Base-by-base conservation (phyloP, 345 rosid species). In the Isatis tinctoria region DNA sequence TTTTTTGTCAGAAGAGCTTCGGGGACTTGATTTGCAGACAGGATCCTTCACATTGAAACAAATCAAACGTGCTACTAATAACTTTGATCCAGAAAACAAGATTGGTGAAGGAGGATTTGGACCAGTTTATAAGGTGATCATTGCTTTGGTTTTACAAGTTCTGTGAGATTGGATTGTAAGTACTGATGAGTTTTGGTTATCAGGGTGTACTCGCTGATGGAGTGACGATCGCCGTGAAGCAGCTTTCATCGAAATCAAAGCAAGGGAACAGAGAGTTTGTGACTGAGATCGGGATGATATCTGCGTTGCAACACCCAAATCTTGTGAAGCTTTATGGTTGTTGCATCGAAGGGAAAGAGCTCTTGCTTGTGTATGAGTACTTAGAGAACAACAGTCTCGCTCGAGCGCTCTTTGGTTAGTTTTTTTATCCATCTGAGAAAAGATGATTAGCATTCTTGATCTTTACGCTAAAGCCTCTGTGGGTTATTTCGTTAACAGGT, bases 21-120 rank as follows among this genome's bases (percentile, higher is more conserved):
- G 82, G 8, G 87, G 80, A 8, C 80, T 89, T 14, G 94, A 89
- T 73, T 85, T 87, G 36, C 92, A 86, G 68, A 93, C 98, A 13
- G 94, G 96, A 24, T 79, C 76, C 26, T 93, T 90, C 80, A 84
- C 91, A 11, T 60, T 93, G 77, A 80, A 86, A 48, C 94, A 93
- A 80, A 87, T 93, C 41, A 89, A 88, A 74, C 67, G 81, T 27
- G 92, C 96, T 10, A 93, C 97, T 1, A 78, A 82, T 64, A 93
- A 89, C 61, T 93, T 93, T 54, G 86, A 87, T 68, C 74, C 86
- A 47, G 82, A 83, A 17, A 82, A 85, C 79, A 93, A 93, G 87
- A 87, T 89, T 17, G 97, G 94, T 45, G 98, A 93, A 85, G 97
- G 98, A 82, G 98, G 94, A 35, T 93, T 93, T 67, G 93, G 98